These are phyloP conservation scores for Zanthoxylum bungeanum DNA, from an alignment of 345 rosid genomes.

Conservation along the genomic window DNA sequence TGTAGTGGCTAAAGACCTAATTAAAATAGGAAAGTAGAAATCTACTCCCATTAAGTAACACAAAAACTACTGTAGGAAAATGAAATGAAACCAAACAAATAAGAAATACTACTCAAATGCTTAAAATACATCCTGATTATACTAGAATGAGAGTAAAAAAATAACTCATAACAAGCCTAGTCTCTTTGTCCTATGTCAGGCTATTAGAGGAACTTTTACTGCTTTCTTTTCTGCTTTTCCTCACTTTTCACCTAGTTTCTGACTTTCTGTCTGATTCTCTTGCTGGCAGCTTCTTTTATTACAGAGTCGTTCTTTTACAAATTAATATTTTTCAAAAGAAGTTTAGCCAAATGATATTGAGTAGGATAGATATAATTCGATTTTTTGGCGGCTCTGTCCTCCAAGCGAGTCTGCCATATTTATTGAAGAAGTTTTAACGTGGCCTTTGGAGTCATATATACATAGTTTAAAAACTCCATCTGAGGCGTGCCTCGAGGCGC, in stretches of 20 bases:
- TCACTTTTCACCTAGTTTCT: not conserved
- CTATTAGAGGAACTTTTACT: not conserved
- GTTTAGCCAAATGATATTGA: not conserved
- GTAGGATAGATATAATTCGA: not conserved
- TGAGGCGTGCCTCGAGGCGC: no score
- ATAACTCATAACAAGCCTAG: not conserved
- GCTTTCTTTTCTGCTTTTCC: not conserved
- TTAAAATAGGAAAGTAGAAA: no score
- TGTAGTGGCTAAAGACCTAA: not conserved
- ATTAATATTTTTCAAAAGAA: not conserved
- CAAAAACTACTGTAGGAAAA: not conserved
- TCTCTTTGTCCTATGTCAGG: not conserved
- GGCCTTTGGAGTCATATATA: not conserved
- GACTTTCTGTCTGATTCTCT: slow-evolving; percentile 1
- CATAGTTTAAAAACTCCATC: no score
- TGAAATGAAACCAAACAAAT: not conserved
- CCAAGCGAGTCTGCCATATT: not conserved
- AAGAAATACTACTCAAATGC: not conserved
- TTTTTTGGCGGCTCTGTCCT: not conserved
- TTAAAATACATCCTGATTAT: not conserved
- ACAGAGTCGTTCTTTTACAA: not conserved
- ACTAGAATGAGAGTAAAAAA: not conserved
- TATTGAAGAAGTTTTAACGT: not conserved
- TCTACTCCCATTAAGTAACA: not conserved
- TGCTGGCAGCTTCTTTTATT: not conserved